Evolutionary conservation across 257 asterid species (phyloP), one percentile per base, ranked within the genome.

Genomic region (Cordia subcordata): DNA sequence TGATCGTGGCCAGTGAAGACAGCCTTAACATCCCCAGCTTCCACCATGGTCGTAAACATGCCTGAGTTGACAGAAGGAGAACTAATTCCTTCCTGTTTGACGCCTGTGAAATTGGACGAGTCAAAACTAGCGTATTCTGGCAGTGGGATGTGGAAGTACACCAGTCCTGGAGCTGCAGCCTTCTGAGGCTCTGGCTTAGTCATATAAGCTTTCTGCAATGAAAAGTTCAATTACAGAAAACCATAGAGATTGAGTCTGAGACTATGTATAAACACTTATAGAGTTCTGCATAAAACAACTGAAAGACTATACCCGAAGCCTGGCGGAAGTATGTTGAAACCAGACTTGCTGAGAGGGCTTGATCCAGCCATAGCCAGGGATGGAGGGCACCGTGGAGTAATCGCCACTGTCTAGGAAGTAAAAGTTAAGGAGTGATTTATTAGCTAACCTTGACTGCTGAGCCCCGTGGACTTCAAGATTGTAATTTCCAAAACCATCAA

Each of bases 1-100:
- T 92, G 99, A 78, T 92, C 96, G 59, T 88, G 99, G 54, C 98
- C 99, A 0, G 86, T 76, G 74, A 92, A 88, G 66, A 77, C 96
- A 10, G 96, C 96, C 82, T 86, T 88, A 72, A 86, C 97, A 53
- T 92, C 99, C 59, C 96, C 94, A 9, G 95, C 76, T 60, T 70
- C 86, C 62, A 78, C 96, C 89, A 92, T 70, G 12, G 96, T 84
- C 0, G 89, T 78, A 81, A 88, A 92, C 68, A 92, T 86, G 14
- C 97, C 99, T 0, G 99, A 88, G 79, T 92, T 92, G 37, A 86
- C 62, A 5, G 86, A 21, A 8, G 99, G 81, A 44, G 99, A 92
- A 79, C 99, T 81, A 21, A 88, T 88, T 68, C 88, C 95, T 71
- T 88, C 99, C 66, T 84, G 96, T 58, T 38, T 86, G 62, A 64